Conservation (phyloP, 1,139 yeast genomes). For the Insectozyma bohioensis region DNA sequence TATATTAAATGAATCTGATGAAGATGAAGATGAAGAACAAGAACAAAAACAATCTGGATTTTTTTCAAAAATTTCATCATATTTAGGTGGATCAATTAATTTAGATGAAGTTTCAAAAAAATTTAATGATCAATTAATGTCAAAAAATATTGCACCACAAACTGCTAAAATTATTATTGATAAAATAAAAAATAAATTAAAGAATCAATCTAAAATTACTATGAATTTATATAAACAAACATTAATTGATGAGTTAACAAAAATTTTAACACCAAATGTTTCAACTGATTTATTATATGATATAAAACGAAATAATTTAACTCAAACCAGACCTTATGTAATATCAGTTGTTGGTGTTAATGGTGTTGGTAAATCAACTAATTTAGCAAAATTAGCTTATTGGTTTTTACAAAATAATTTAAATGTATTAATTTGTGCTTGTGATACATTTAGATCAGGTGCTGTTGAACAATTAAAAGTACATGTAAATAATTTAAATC, state of each 20-base stretch:
- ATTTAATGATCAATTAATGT: conserved; percentile 42
- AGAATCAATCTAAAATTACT: conserved; percentile 31
- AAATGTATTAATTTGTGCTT: conserved; percentile 88
- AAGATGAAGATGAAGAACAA: conserved; percentile 23
- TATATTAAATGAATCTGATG: conserved; percentile 36
- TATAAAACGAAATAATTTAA: conserved; percentile 48
- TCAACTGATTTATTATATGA: conserved; percentile 86
- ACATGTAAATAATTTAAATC: conserved; percentile 81
- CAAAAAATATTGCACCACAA: conserved; percentile 45
- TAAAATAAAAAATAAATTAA: conserved; percentile 33
- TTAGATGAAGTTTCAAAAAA: conserved; percentile 42
- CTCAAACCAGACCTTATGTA: conserved; percentile 80
- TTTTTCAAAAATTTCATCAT: conserved; percentile 37
- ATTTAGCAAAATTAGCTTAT: conserved; percentile 88
- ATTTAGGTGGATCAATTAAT: conserved; percentile 39
- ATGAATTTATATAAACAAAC: conserved; percentile 48
- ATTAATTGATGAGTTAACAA: conserved; percentile 72
- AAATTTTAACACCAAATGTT: conserved; percentile 87
- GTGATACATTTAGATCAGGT: conserved; percentile 97
- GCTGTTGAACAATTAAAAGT: conserved; percentile 96
- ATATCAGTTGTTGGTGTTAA: conserved; percentile 97
- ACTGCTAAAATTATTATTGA: conserved; percentile 41
- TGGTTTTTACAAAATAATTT: conserved; percentile 92
- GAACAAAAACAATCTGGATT: conserved; percentile 23
- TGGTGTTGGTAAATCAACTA: conserved; percentile 97